Evolutionary conservation across 2,329 filamentous ascomycete species (phyloP).

Genomic region (Colletotrichum lupini): DNA sequence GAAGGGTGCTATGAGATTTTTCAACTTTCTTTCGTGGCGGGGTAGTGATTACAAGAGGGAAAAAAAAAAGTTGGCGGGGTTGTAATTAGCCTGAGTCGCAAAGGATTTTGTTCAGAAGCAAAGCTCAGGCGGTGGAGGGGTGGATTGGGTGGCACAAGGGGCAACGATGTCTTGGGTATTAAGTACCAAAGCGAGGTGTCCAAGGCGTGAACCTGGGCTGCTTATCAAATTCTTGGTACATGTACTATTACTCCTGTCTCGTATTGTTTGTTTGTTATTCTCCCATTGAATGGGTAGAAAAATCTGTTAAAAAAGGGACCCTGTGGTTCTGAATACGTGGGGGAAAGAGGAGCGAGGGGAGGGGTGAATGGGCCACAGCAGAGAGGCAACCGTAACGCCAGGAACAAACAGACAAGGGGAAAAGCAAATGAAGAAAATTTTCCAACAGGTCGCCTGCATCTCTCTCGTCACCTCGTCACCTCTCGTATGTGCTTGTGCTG

Average conservation of each 20-base stretch:
- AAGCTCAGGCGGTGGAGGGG: slow-evolving; percentile 34
- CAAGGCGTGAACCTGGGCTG: not conserved
- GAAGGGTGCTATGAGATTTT: not conserved
- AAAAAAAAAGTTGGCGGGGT: slow-evolving; percentile 17
- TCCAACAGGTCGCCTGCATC: not conserved
- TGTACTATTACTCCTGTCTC: not conserved
- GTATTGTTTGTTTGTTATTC: not conserved
- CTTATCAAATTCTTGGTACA: slow-evolving; percentile 27
- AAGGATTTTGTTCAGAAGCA: slow-evolving; percentile 26
- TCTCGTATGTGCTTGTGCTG: not conserved
- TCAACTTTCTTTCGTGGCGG: slow-evolving; percentile 6
- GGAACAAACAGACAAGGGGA: not conserved
- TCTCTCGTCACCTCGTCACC: not conserved
- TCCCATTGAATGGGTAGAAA: not conserved
- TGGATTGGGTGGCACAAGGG: slow-evolving; percentile 33
- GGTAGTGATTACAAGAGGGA: slow-evolving; percentile 3
- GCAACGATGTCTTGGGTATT: slow-evolving; percentile 21
- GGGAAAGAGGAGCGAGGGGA: not conserved
- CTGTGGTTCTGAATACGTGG: slow-evolving; percentile 5
- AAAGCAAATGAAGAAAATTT: not conserved
- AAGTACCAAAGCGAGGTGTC: slow-evolving; percentile 4
- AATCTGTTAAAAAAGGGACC: not conserved
- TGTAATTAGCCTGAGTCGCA: slow-evolving; percentile 24
- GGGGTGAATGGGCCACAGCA: not conserved
- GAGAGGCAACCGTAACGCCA: not conserved